Percentiles rank a stretch among this genome's conserved stretches.
Conservation (phyloP, 805 yeast species). For the Wickerhamomyces alni region DNA sequence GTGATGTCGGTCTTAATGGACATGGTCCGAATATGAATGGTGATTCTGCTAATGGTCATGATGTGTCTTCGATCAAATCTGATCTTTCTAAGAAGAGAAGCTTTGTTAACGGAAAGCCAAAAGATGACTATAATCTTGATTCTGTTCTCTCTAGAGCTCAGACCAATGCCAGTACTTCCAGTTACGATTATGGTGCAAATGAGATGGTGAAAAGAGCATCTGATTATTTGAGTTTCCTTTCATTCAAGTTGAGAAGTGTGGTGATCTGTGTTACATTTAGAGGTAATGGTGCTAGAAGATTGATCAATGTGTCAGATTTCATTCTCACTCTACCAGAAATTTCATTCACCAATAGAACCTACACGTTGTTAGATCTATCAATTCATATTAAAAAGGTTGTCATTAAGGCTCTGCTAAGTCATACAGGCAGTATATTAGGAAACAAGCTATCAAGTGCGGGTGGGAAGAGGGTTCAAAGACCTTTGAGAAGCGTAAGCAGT, state of each 20-base stretch:
- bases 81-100: slow-evolving; percentile 5
- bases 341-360: slow-evolving; percentile 51
- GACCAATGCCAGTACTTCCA: background rate
- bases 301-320: slow-evolving; percentile 75
- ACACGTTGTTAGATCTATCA: slow-evolving; percentile 68
- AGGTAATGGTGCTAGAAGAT: slow-evolving; percentile 62
- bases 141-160: slow-evolving; percentile 1
- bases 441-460: slow-evolving; percentile 54
- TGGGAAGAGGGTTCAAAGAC: slow-evolving; percentile 8
- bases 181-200: slow-evolving; percentile 33
- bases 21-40: no score
- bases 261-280: slow-evolving; percentile 66
- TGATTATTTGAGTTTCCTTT: slow-evolving; percentile 60
- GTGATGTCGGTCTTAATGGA: no score
- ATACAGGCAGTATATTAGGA: slow-evolving; percentile 73
- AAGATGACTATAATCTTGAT: slow-evolving; percentile 9
- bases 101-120: slow-evolving; percentile 1
- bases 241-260: slow-evolving; percentile 45
- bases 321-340: slow-evolving; percentile 59
- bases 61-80: background rate
- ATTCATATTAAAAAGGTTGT: slow-evolving; percentile 55
- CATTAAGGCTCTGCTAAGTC: slow-evolving; percentile 50
- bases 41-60: background rate
- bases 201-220: slow-evolving; percentile 75
- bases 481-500: slow-evolving; percentile 16